A percentile compares a stretch with the other conserved stretches of the same genome.
Evolutionary conservation across 352 stramenopile species (phyloP).

Genomic region (Pythium biforme): DNA sequence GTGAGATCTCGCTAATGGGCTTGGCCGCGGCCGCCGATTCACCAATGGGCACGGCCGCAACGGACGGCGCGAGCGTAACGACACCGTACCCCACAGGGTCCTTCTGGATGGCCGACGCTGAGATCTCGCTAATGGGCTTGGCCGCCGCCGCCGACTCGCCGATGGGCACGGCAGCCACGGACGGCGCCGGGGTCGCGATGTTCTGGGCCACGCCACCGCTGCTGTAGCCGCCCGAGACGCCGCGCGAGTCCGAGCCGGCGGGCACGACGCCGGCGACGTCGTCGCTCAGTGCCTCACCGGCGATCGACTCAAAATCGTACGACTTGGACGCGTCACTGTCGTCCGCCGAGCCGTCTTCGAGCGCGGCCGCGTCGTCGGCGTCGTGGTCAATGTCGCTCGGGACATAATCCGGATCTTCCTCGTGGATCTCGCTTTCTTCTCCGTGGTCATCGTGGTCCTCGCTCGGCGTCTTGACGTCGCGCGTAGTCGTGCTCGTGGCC

Average conservation of each 20-base stretch:
- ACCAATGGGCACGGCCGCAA: conserved; percentile 3
- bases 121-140: conserved; percentile 14
- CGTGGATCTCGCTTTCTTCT: background rate
- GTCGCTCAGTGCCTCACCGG: background rate
- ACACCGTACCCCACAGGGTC: conserved; percentile 11
- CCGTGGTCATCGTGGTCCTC: background rate
- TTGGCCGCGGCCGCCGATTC: conserved; percentile 21
- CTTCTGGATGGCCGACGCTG: conserved; percentile 9
- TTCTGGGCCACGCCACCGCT: background rate
- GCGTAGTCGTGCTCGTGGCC: background rate
- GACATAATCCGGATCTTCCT: conserved; percentile 1
- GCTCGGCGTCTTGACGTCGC: background rate
- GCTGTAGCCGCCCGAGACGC: conserved; percentile 3
- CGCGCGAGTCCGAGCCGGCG: background rate
- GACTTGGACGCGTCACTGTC: conserved; percentile 5
- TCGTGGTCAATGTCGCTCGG: background rate
- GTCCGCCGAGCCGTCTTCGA: background rate
- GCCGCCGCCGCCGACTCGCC: conserved; percentile 20
- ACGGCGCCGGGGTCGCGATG: background rate
- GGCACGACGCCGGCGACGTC: conserved; percentile 2
- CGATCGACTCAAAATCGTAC: conserved; percentile 4
- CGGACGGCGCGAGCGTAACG: background rate
- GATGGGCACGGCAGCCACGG: conserved; percentile 5
- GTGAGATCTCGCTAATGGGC: conserved; percentile 15
- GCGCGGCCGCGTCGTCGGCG: too few species aligned